A percentile compares a stretch with the other conserved stretches of the same genome.
Conservation (phyloP, 495 filamentous ascomycete species). For the Pseudoneurospora amorphoporcata region DNA sequence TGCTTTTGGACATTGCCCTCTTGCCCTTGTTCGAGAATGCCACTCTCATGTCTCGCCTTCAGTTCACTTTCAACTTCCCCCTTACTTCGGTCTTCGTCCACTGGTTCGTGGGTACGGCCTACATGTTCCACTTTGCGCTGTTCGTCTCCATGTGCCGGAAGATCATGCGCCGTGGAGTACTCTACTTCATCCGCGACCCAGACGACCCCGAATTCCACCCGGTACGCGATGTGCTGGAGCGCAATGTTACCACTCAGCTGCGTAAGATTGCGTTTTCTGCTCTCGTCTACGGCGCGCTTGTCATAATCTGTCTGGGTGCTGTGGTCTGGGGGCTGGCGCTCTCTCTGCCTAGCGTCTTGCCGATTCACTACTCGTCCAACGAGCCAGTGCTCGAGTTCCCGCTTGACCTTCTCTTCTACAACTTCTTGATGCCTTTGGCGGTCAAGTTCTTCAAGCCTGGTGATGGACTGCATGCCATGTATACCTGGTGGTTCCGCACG, state of each 20-base stretch:
- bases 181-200: conserved; percentile 97
- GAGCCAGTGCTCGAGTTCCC: conserved; percentile 91
- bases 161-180: conserved; percentile 85
- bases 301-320: conserved; percentile 86
- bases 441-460: conserved; percentile 75
- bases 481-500: conserved; percentile 90
- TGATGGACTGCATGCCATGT: conserved; percentile 71
- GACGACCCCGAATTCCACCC: conserved; percentile 98
- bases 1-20: conserved; percentile 80
- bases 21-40: conserved; percentile 79
- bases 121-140: conserved; percentile 99
- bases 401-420: conserved; percentile 89
- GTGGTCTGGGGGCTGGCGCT: conserved; percentile 86
- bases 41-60: conserved; percentile 60
- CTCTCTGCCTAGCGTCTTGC: conserved; percentile 58
- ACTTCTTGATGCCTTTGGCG: conserved; percentile 82
- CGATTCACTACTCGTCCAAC: conserved; percentile 85
- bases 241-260: conserved; percentile 84
- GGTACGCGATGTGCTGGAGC: conserved; percentile 90
- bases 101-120: conserved; percentile 97
- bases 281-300: conserved; percentile 86
- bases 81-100: conserved; percentile 89
- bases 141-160: conserved; percentile 99
- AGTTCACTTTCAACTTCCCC: conserved; percentile 65
- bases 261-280: conserved; percentile 95